Percentiles rank a stretch among this genome's conserved stretches.
These are phyloP conservation scores for Flagelloscypha sp. DNA, from an alignment of 768 basidiomycete species.

Conservation along the genomic window DNA sequence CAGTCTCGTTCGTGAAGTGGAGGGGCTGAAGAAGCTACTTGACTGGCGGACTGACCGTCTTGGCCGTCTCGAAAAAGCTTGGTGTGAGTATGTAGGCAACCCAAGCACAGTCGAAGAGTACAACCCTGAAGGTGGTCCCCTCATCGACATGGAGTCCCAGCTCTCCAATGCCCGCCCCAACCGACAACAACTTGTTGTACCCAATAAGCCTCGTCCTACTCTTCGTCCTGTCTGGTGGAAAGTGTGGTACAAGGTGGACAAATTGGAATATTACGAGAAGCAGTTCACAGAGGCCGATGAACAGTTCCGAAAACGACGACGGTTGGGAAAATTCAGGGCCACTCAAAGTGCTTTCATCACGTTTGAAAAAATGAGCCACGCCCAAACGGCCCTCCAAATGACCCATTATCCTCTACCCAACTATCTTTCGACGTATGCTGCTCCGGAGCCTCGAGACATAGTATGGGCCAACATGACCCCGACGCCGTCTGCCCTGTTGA, in stretches of 20 bases:
- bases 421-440: slow-evolving; percentile 60
- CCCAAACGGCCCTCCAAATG: slow-evolving; percentile 87
- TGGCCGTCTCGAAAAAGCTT: slow-evolving; percentile 70
- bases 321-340: slow-evolving; percentile 66
- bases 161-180: slow-evolving; percentile 43
- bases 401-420: slow-evolving; percentile 66
- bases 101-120: slow-evolving; percentile 81
- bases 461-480: slow-evolving; percentile 88
- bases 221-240: slow-evolving; percentile 68
- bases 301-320: slow-evolving; percentile 64
- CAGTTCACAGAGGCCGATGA: slow-evolving; percentile 80
- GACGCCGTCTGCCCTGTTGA: slow-evolving; percentile 44
- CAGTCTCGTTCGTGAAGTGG: slow-evolving; percentile 78
- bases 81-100: slow-evolving; percentile 91
- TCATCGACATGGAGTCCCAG: slow-evolving; percentile 44
- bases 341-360: slow-evolving; percentile 90
- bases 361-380: slow-evolving; percentile 91
- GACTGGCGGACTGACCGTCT: slow-evolving; percentile 78
- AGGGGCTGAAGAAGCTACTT: slow-evolving; percentile 59
- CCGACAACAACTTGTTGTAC: slow-evolving; percentile 65
- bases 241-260: slow-evolving; percentile 76
- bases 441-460: slow-evolving; percentile 93
- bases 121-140: slow-evolving; percentile 56
- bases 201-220: slow-evolving; percentile 69
- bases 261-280: slow-evolving; percentile 78